A percentile compares a stretch with the other conserved stretches of the same genome.
phyloP scores from a whole-genome alignment of 2,329 filamentous ascomycete genomes.

The Fonsecaea pugnacius region DNA sequence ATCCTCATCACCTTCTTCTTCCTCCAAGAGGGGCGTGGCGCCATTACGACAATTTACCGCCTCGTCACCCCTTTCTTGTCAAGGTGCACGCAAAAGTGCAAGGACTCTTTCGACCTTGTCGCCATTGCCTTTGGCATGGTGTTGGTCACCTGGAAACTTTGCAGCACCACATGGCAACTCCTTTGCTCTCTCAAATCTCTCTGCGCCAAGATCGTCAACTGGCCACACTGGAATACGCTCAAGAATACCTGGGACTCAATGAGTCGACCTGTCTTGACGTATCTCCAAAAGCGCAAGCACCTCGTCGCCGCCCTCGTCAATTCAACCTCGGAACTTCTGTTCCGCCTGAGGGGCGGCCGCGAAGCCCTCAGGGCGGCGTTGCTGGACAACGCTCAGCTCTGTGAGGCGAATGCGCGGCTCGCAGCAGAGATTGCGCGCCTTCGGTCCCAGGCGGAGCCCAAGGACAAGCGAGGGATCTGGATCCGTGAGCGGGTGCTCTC shows the following conservation, averaged over 20 bases:
- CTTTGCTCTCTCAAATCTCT: neutral
- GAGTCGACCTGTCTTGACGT: neutral
- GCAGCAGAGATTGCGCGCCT: neutral
- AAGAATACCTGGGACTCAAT: neutral
- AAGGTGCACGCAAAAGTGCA: neutral
- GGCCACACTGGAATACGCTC: neutral
- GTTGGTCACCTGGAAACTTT: neutral
- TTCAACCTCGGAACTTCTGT: neutral
- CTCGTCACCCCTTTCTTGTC: neutral
- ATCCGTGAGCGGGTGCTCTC: neutral
- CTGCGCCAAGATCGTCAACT: neutral
- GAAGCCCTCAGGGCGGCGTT: neutral
- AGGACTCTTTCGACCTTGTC: neutral
- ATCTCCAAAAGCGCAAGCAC: neutral
- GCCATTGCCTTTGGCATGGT: neutral
- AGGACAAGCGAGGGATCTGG: neutral
- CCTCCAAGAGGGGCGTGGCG: neutral
- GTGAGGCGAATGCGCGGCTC: neutral
- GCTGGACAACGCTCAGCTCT: neutral
- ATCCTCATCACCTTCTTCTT: neutral
- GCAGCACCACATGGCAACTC: neutral
- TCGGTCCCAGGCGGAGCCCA: neutral
- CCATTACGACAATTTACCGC: neutral
- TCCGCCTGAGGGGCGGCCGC: neutral
- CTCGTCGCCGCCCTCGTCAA: neutral